Conservation (phyloP, 352 stramenopile genomes). For the Pythium folliculosum region DNA sequence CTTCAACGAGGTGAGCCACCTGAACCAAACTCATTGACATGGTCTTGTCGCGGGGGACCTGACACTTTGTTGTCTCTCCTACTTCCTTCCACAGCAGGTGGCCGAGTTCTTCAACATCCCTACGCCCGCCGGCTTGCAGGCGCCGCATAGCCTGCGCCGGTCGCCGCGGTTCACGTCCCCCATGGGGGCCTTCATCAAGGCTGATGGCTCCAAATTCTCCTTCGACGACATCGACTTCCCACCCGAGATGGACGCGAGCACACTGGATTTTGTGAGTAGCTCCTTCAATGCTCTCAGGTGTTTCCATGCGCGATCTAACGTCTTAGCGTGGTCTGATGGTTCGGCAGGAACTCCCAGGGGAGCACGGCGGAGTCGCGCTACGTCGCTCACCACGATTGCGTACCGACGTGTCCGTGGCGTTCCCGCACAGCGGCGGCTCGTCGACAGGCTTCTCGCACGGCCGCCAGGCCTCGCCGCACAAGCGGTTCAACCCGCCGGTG, state of each 20-base stretch:
- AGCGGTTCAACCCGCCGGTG: conserved; percentile 68
- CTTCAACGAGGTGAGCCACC: conserved; percentile 50
- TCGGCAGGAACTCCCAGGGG: conserved; percentile 65
- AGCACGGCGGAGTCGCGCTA: conserved; percentile 54
- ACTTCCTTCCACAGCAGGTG: conserved; percentile 50
- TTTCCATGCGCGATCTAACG: neutral
- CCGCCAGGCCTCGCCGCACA: conserved; percentile 63
- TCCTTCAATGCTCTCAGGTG: neutral
- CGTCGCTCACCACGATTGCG: conserved; percentile 77
- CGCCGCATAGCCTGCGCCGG: conserved; percentile 68
- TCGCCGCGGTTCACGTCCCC: conserved; percentile 78
- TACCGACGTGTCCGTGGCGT: conserved; percentile 83
- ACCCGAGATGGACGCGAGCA: conserved; percentile 65
- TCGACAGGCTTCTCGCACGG: conserved; percentile 47
- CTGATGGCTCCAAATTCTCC: conserved; percentile 79
- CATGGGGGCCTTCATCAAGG: conserved; percentile 56
- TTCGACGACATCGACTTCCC: conserved; percentile 85
- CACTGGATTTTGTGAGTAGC: conserved; percentile 74
- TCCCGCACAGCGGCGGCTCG: conserved; percentile 50
- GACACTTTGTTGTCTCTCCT: neutral
- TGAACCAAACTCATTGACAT: neutral
- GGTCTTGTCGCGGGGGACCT: too few species aligned
- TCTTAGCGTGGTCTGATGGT: neutral
- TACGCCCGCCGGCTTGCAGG: conserved; percentile 59
- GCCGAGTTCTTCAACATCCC: conserved; percentile 82